phyloP scores from a whole-genome alignment of 2,329 filamentous ascomycete species.

The Xylariales sp. region DNA sequence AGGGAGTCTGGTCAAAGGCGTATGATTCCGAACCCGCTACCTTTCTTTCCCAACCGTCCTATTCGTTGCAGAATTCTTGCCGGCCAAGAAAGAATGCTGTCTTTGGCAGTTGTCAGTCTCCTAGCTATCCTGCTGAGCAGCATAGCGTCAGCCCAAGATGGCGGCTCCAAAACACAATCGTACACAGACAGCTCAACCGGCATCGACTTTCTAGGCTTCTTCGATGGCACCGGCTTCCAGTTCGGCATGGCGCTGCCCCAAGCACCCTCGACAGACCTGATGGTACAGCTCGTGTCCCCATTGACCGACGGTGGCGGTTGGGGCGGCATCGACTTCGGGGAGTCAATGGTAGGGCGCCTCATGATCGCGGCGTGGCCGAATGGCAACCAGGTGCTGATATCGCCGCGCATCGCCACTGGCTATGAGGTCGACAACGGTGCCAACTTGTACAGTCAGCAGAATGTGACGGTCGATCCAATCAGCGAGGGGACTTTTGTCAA shows the following conservation, averaged over 20 bases:
- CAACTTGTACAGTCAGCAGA: constrained; percentile 1
- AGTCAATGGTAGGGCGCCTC: constrained; percentile 2
- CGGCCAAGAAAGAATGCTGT: too few species aligned
- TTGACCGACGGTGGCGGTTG: constrained; percentile 1
- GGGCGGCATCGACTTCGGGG: constrained; percentile 3
- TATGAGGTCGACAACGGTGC: constrained; percentile 1
- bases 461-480: not conserved
- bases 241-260: constrained; percentile 4
- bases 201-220: constrained; percentile 1
- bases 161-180: too few species aligned
- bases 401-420: not conserved
- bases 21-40: too few species aligned
- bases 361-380: constrained; percentile 6
- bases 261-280: not conserved
- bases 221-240: not conserved
- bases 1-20: too few species aligned
- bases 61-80: too few species aligned
- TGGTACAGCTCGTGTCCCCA: not conserved
- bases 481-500: constrained; percentile 6
- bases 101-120: too few species aligned
- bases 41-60: too few species aligned
- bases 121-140: too few species aligned
- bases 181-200: constrained; percentile 7
- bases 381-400: constrained; percentile 1
- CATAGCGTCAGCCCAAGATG: too few species aligned